phyloP scores from a whole-genome alignment of 495 filamentous ascomycete genomes.

The Penicillium pancosmium region DNA sequence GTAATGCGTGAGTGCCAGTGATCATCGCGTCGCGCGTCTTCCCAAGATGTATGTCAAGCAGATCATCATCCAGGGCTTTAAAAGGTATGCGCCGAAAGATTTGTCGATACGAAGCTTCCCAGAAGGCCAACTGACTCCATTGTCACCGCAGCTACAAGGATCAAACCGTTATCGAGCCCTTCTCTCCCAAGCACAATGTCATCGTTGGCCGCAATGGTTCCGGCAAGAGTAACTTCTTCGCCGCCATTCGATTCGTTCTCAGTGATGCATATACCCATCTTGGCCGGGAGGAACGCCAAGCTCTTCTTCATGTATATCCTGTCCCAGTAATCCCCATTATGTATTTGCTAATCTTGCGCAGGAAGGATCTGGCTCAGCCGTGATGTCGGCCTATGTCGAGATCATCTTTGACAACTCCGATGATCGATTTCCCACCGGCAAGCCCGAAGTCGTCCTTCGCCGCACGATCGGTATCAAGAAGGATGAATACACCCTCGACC shows the following conservation, averaged over 20 bases:
- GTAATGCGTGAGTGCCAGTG: constrained; percentile 41
- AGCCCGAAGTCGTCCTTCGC: constrained; percentile 83
- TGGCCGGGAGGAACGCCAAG: constrained; percentile 93
- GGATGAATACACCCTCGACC: constrained; percentile 95
- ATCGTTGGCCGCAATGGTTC: constrained; percentile 99
- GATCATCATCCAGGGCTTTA: constrained; percentile 99
- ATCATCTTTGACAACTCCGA: constrained; percentile 98
- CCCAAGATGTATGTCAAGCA: constrained; percentile 96
- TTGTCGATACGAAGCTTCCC: no score
- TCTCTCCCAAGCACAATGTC: constrained; percentile 97
- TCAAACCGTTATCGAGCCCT: constrained; percentile 97
- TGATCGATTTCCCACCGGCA: constrained; percentile 93
- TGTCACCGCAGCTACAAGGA: constrained; percentile 90
- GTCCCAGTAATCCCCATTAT: not conserved
- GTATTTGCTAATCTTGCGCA: constrained; percentile 35
- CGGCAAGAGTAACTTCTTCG: constrained; percentile 99
- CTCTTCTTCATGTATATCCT: constrained; percentile 73
- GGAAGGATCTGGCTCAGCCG: constrained; percentile 95
- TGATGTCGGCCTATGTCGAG: constrained; percentile 99
- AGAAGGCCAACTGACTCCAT: not conserved
- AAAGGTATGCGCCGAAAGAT: constrained; percentile 65
- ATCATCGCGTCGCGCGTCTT: constrained; percentile 39
- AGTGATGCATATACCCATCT: constrained; percentile 97
- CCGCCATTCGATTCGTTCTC: constrained; percentile 96
- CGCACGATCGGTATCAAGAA: constrained; percentile 97